phyloP scores from a whole-genome alignment of 2,329 filamentous ascomycete genomes.

The Aspergillus candidus region DNA sequence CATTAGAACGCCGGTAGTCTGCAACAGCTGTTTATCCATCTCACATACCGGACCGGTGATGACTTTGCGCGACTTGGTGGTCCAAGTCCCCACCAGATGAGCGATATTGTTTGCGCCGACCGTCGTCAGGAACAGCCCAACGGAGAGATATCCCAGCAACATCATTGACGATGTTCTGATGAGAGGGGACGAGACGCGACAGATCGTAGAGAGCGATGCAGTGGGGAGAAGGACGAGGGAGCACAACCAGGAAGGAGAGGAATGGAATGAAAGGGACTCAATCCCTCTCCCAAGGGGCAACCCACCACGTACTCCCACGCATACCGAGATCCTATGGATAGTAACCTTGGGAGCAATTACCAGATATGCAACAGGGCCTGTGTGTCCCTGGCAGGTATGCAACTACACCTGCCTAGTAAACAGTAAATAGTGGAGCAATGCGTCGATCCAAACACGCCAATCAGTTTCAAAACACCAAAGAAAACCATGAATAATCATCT shows the following conservation, averaged over 20 bases:
- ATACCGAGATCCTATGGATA: too few species aligned
- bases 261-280: not conserved
- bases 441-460: slow-evolving; percentile 2
- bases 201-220: not conserved
- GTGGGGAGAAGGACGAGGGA: not conserved
- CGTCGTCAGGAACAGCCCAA: slow-evolving; percentile 33
- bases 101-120: slow-evolving; percentile 40
- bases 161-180: slow-evolving; percentile 15
- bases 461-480: slow-evolving; percentile 1
- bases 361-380: too few species aligned
- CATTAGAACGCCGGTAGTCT: too few species aligned
- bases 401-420: not conserved
- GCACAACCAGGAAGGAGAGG: slow-evolving; percentile 1
- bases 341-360: too few species aligned
- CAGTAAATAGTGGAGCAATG: slow-evolving; percentile 1
- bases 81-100: slow-evolving; percentile 63
- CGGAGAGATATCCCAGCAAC: slow-evolving; percentile 25
- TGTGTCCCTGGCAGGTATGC: too few species aligned
- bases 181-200: not conserved
- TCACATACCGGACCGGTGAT: slow-evolving; percentile 60
- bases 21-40: too few species aligned
- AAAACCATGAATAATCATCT: not conserved
- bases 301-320: not conserved
- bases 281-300: slow-evolving; percentile 6
- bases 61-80: slow-evolving; percentile 63